Evolutionary conservation across 768 basidiomycete genomes (phyloP).

Genomic region (Lactarius hengduanensis): DNA sequence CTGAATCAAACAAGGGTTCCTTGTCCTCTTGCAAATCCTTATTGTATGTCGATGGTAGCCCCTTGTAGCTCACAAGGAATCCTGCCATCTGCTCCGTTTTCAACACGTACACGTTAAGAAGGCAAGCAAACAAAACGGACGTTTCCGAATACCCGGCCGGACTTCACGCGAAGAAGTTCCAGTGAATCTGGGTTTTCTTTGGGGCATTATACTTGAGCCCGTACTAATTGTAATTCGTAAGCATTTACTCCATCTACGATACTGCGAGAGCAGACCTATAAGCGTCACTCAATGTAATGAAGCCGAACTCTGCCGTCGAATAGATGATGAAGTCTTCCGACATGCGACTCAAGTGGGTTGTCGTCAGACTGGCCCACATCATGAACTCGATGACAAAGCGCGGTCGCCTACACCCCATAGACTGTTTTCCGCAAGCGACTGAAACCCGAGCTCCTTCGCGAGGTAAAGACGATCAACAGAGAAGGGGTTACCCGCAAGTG

Average conservation of each 20-base stretch:
- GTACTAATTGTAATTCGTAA: constrained; percentile 53
- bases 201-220: constrained; percentile 99
- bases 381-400: constrained; percentile 94
- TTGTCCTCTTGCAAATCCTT: constrained; percentile 99
- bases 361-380: constrained; percentile 92
- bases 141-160: constrained; percentile 91
- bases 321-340: constrained; percentile 97
- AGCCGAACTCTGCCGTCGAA: constrained; percentile 96
- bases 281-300: constrained; percentile 93
- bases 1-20: constrained; percentile 92
- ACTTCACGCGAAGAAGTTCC: constrained; percentile 92
- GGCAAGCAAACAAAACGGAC: constrained; percentile 42
- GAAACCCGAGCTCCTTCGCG: constrained; percentile 85
- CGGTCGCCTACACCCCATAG: constrained; percentile 96
- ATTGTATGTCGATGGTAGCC: constrained; percentile 97
- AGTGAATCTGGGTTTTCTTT: constrained; percentile 98
- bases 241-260: background rate
- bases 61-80: constrained; percentile 96
- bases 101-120: background rate
- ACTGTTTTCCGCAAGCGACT: constrained; percentile 89
- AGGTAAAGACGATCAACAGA: constrained; percentile 91
- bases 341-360: constrained; percentile 92
- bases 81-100: constrained; percentile 77
- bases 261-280: constrained; percentile 67
- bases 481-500: constrained; percentile 96